These are phyloP conservation scores for Aspergillus sp. DNA, from an alignment of 2,329 filamentous ascomycete species.

Conservation along the genomic window DNA sequence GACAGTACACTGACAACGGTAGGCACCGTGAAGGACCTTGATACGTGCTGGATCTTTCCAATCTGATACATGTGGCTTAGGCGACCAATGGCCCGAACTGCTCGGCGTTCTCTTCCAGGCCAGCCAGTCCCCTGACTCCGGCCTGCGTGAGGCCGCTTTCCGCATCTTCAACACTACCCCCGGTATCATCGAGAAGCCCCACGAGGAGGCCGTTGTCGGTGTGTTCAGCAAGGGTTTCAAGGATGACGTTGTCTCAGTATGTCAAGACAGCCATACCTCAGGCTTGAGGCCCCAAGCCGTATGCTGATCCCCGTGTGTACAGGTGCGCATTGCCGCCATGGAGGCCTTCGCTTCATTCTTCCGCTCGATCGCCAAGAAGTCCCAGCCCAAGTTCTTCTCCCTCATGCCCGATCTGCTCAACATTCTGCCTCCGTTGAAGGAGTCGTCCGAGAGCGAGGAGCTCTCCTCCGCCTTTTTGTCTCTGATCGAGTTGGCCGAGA, in stretches of 20 bases:
- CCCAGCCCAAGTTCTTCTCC: slow-evolving; percentile 81
- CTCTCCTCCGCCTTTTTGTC: slow-evolving; percentile 87
- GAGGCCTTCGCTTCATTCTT: slow-evolving; percentile 97
- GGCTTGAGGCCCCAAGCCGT: slow-evolving; percentile 6
- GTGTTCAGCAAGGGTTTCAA: slow-evolving; percentile 92
- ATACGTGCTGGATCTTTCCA: slow-evolving; percentile 1
- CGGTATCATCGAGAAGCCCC: slow-evolving; percentile 92
- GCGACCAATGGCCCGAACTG: slow-evolving; percentile 85
- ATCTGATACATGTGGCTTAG: slow-evolving; percentile 49
- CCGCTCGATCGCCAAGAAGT: slow-evolving; percentile 83
- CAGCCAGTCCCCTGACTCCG: slow-evolving; percentile 80
- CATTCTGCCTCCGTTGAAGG: slow-evolving; percentile 90
- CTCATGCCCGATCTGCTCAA: slow-evolving; percentile 91
- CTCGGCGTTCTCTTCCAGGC: slow-evolving; percentile 83
- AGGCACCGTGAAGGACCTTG: slow-evolving; percentile 40
- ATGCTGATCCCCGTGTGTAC: slow-evolving; percentile 18
- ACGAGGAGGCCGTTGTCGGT: slow-evolving; percentile 83
- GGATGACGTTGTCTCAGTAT: slow-evolving; percentile 77
- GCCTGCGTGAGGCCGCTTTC: slow-evolving; percentile 89
- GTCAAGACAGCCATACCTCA: slow-evolving; percentile 23
- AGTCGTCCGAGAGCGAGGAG: slow-evolving; percentile 84
- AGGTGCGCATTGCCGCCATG: slow-evolving; percentile 92
- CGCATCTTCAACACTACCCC: slow-evolving; percentile 94
- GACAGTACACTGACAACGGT: slow-evolving; percentile 93
- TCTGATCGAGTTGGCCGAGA: slow-evolving; percentile 90